Evolutionary conservation across 2,329 filamentous ascomycete species (phyloP).

Genomic region (Aspergillus amoenus): DNA sequence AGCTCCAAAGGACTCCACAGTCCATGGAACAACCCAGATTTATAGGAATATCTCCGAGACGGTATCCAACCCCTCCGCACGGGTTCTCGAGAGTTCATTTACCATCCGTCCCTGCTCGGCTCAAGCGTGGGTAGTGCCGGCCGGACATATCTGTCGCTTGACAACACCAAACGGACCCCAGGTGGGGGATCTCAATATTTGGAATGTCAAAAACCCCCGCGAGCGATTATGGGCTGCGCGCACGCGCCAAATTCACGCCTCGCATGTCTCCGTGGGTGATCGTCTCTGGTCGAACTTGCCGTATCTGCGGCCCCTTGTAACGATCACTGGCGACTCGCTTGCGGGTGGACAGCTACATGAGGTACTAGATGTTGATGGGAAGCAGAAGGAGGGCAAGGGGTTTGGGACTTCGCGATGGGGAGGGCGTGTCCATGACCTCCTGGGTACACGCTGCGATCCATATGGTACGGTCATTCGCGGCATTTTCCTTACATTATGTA

Average conservation of each 20-base stretch:
- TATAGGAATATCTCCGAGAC: slow-evolving; percentile 40
- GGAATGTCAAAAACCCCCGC: slow-evolving; percentile 72
- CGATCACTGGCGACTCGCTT: slow-evolving; percentile 69
- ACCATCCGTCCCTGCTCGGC: slow-evolving; percentile 72
- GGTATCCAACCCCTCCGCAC: slow-evolving; percentile 28
- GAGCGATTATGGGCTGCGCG: slow-evolving; percentile 81
- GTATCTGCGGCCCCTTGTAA: slow-evolving; percentile 72
- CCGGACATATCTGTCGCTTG: slow-evolving; percentile 68
- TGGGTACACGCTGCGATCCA: slow-evolving; percentile 81
- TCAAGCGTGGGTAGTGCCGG: slow-evolving; percentile 68
- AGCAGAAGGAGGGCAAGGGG: slow-evolving; percentile 26
- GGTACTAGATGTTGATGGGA: slow-evolving; percentile 36
- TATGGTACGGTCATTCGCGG: slow-evolving; percentile 45
- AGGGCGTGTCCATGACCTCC: slow-evolving; percentile 70
- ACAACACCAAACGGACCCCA: slow-evolving; percentile 76
- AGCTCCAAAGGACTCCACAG: slow-evolving; percentile 33
- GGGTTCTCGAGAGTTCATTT: slow-evolving; percentile 48
- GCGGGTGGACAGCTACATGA: slow-evolving; percentile 38
- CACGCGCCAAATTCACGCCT: slow-evolving; percentile 74
- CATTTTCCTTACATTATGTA: too few species aligned
- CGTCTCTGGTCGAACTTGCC: slow-evolving; percentile 76
- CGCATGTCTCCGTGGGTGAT: slow-evolving; percentile 70
- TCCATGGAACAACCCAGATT: slow-evolving; percentile 36
- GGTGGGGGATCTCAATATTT: slow-evolving; percentile 81
- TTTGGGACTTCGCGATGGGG: slow-evolving; percentile 54